A percentile compares a stretch with the other conserved stretches of the same genome.
These are phyloP conservation scores for Fistulinella cinereoalba DNA, from an alignment of 1,284 basidiomycete genomes.

Conservation along the genomic window DNA sequence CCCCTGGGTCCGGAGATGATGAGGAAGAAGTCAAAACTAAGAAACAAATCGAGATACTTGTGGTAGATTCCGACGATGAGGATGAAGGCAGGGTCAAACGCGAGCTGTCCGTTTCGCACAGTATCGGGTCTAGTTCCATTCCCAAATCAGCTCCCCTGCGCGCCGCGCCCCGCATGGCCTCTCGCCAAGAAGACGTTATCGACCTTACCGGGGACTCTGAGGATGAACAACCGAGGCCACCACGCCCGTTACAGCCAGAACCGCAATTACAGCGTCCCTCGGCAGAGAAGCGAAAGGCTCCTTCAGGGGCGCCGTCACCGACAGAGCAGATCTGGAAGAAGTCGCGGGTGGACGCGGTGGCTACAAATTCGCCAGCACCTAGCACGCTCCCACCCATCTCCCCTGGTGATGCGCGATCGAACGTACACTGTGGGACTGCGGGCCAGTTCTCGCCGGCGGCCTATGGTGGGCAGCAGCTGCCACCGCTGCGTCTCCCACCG, in stretches of 20 bases:
- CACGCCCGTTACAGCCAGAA: conserved; percentile 24
- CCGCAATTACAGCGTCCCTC: conserved; percentile 25
- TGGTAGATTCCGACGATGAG: conserved; percentile 73
- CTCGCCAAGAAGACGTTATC: conserved; percentile 52
- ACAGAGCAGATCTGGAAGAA: conserved; percentile 74
- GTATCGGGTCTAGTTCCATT: conserved; percentile 39
- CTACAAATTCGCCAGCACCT: conserved; percentile 11
- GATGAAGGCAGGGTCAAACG: conserved; percentile 72
- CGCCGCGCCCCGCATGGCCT: conserved; percentile 20
- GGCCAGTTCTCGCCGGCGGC: conserved; percentile 19
- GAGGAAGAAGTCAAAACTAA: conserved; percentile 43
- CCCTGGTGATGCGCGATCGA: conserved; percentile 14
- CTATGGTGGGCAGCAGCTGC: conserved; percentile 26
- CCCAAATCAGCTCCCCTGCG: conserved; percentile 17
- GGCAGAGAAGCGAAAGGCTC: conserved; percentile 57
- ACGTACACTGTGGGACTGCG: conserved; percentile 14
- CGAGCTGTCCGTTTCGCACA: conserved; percentile 62
- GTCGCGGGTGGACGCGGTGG: conserved; percentile 46
- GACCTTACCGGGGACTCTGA: conserved; percentile 79
- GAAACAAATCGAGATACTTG: conserved; percentile 60
- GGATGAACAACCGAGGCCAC: conserved; percentile 52
- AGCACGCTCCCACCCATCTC: conserved; percentile 23
- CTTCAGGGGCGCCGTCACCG: conserved; percentile 47
- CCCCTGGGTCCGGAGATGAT: conserved; percentile 34
- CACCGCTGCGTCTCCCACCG: conserved; percentile 29